Percentiles rank a stretch among this genome's conserved stretches.
Evolutionary conservation across 805 yeast species (phyloP).

Genomic region (Saturnispora besseyi): DNA sequence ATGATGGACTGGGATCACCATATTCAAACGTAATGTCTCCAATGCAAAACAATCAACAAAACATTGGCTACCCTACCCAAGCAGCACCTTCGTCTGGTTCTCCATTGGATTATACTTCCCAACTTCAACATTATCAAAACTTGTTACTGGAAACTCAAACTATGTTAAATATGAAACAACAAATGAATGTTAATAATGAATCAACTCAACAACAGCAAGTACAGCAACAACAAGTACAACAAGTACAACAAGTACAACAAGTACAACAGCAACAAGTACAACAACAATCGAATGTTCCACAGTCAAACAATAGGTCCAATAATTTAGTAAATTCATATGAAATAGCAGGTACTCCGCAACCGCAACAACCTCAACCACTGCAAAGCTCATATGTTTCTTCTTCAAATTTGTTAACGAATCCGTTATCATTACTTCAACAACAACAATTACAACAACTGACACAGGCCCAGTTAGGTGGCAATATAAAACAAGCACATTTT

Average conservation of each 20-base stretch:
- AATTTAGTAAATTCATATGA: not conserved
- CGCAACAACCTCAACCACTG: not conserved
- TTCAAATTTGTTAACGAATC: constrained; percentile 1
- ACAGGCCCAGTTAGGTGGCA: not conserved
- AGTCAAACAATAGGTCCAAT: not conserved
- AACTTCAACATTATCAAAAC: constrained; percentile 28
- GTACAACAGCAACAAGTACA: constrained; percentile 2
- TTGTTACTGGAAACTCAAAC: constrained; percentile 25
- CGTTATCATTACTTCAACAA: constrained; percentile 9
- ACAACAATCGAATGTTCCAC: not conserved
- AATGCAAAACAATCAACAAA: constrained; percentile 14
- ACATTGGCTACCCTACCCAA: not conserved
- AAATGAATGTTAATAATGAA: not conserved
- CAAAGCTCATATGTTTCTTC: not conserved
- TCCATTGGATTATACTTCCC: constrained; percentile 22
- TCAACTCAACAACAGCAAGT: not conserved
- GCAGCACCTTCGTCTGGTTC: constrained; percentile 19
- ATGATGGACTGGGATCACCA: constrained; percentile 11
- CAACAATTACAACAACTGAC: constrained; percentile 3
- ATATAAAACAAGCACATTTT: not conserved
- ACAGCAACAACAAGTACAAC: constrained; percentile 1
- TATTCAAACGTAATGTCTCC: constrained; percentile 21
- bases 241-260: not conserved
- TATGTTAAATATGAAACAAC: constrained; percentile 15
- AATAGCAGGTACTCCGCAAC: not conserved